These are phyloP conservation scores for Hygrophorus pudorinus DNA, from an alignment of 768 basidiomycete species.

Conservation along the genomic window DNA sequence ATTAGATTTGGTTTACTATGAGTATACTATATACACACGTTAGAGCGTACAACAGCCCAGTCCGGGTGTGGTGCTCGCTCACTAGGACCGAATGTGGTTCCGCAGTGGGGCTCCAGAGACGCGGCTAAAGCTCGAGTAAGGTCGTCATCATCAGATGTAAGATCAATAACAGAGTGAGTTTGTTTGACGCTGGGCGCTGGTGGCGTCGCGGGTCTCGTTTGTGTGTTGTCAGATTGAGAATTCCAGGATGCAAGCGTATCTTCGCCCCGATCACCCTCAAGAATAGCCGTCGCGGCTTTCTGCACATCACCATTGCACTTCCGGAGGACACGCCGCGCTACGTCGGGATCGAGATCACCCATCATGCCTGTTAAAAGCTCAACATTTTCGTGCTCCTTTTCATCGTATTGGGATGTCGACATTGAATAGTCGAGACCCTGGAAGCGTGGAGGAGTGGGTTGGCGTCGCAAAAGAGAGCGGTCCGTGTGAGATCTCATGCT, in stretches of 20 bases:
- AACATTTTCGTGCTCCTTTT: slow-evolving; percentile 21
- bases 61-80: slow-evolving; percentile 51
- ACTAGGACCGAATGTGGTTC: slow-evolving; percentile 45
- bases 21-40: slow-evolving; percentile 29
- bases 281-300: slow-evolving; percentile 43
- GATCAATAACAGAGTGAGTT: slow-evolving; percentile 39
- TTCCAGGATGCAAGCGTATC: slow-evolving; percentile 11
- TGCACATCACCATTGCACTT: slow-evolving; percentile 51
- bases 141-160: slow-evolving; percentile 47
- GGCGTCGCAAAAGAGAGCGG: too few species aligned
- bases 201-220: slow-evolving; percentile 13
- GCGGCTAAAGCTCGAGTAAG: slow-evolving; percentile 43
- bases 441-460: too few species aligned
- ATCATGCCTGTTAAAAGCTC: slow-evolving; percentile 25
- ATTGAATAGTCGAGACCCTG: too few species aligned
- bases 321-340: slow-evolving; percentile 45
- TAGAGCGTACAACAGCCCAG: slow-evolving; percentile 64
- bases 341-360: slow-evolving; percentile 29
- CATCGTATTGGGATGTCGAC: slow-evolving; percentile 16
- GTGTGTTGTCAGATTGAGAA: background rate
- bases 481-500: too few species aligned
- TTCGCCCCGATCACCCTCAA: slow-evolving; percentile 35
- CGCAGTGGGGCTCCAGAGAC: slow-evolving; percentile 35
- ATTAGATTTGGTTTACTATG: background rate
- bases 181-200: slow-evolving; percentile 7